Evolutionary conservation across 2,329 filamentous ascomycete genomes (phyloP).

Genomic region (Ophiostoma novo-ulmi): DNA sequence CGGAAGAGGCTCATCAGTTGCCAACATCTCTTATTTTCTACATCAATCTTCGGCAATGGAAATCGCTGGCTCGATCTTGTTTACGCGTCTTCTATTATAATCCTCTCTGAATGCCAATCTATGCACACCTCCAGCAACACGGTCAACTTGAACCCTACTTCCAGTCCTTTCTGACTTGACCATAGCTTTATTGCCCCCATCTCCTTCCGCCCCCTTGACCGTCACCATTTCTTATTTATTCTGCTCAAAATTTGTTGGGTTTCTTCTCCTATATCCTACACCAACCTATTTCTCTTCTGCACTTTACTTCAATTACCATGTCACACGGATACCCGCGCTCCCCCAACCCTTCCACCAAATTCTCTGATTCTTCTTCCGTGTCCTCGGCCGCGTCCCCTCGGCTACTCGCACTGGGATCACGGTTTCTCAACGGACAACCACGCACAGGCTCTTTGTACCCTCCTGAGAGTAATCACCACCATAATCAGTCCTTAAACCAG

Average conservation of each 20-base stretch:
- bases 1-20: neutral
- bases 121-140: neutral
- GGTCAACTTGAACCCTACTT: neutral
- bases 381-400: slow-evolving; percentile 58
- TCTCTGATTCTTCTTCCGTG: slow-evolving; percentile 60
- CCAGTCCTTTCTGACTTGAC: neutral
- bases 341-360: slow-evolving; percentile 56
- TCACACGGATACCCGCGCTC: slow-evolving; percentile 58
- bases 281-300: neutral
- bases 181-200: neutral
- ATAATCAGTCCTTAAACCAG: neutral
- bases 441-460: slow-evolving; percentile 20
- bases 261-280: neutral
- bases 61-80: neutral
- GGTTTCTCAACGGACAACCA: slow-evolving; percentile 15
- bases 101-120: neutral
- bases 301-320: slow-evolving; percentile 36
- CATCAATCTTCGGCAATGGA: neutral
- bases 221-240: neutral
- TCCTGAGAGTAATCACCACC: slow-evolving; percentile 27
- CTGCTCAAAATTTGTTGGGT: neutral
- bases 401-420: slow-evolving; percentile 34
- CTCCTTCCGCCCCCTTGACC: neutral
- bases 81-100: neutral
- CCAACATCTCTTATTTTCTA: neutral